Evolutionary conservation across 257 asterid species (phyloP).

Genomic region (Capsicum chinense): DNA sequence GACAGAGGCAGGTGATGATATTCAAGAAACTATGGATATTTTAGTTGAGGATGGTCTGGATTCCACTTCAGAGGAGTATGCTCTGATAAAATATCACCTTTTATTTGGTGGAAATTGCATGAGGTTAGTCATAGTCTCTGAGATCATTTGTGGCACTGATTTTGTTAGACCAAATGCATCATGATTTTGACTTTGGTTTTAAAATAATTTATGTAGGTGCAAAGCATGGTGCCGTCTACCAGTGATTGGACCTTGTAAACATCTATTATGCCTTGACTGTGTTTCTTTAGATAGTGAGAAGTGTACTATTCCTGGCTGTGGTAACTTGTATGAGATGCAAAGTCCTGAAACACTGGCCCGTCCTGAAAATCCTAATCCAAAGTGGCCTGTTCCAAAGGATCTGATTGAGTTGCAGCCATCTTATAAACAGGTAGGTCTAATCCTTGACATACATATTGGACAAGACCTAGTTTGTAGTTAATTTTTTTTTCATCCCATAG

Average conservation of each 20-base stretch:
- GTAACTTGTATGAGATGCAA: slow-evolving; percentile 86
- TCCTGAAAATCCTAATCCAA: slow-evolving; percentile 97
- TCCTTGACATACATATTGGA: background rate
- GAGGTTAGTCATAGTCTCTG: slow-evolving; percentile 58
- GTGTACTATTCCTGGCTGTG: slow-evolving; percentile 85
- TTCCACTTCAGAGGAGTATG: slow-evolving; percentile 70
- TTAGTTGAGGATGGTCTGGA: slow-evolving; percentile 71
- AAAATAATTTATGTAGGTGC: slow-evolving; percentile 58
- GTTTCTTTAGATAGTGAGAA: slow-evolving; percentile 85
- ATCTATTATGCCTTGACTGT: slow-evolving; percentile 89
- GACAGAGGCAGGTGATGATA: slow-evolving; percentile 90
- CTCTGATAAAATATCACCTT: slow-evolving; percentile 57
- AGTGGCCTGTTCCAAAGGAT: slow-evolving; percentile 99
- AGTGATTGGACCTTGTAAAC: slow-evolving; percentile 91
- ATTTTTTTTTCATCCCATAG: slow-evolving; percentile 1
- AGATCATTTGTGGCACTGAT: slow-evolving; percentile 32
- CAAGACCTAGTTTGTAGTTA: slow-evolving; percentile 25
- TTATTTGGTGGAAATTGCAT: slow-evolving; percentile 74
- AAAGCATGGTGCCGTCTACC: slow-evolving; percentile 96
- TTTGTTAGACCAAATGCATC: slow-evolving; percentile 32
- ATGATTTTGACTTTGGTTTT: slow-evolving; percentile 27
- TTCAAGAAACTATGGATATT: slow-evolving; percentile 97
- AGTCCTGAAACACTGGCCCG: slow-evolving; percentile 88
- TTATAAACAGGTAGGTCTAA: slow-evolving; percentile 72
- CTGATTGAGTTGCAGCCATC: slow-evolving; percentile 98